These are phyloP conservation scores for Boletus holoroseus DNA, from an alignment of 1,284 basidiomycete genomes.

Conservation along the genomic window DNA sequence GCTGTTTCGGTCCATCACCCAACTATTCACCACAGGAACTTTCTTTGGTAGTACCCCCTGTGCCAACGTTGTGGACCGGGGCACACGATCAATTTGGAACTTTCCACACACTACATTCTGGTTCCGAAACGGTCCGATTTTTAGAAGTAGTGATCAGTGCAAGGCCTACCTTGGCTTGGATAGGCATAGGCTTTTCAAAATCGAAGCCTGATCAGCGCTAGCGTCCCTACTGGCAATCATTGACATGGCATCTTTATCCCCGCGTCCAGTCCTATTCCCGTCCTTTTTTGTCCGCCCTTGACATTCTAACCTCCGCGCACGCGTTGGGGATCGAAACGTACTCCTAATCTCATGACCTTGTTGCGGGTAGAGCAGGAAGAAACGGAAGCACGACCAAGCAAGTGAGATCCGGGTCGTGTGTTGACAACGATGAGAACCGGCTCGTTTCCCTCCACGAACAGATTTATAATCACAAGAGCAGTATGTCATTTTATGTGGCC, in stretches of 20 bases:
- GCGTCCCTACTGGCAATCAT: no score
- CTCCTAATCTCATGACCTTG: background rate
- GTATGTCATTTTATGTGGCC: slow-evolving; percentile 36
- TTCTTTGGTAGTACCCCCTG: no score
- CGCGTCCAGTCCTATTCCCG: background rate
- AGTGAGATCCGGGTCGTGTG: slow-evolving; percentile 35
- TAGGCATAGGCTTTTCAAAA: no score
- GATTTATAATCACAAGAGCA: slow-evolving; percentile 74
- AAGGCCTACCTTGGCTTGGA: no score
- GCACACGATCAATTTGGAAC: no score
- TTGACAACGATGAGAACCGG: slow-evolving; percentile 10
- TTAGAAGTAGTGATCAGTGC: no score
- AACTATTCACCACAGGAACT: no score
- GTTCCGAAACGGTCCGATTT: no score
- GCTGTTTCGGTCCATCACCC: no score
- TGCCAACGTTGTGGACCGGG: no score
- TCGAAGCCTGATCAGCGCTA: no score
- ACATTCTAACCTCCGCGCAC: background rate
- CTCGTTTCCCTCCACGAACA: slow-evolving; percentile 65
- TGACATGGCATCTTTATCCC: slow-evolving; percentile 49
- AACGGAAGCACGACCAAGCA: slow-evolving; percentile 52
- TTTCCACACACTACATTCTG: no score
- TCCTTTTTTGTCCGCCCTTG: background rate
- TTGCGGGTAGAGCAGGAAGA: slow-evolving; percentile 19
- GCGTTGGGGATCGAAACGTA: background rate